A percentile compares a stretch with the other conserved stretches of the same genome.
phyloP scores from a whole-genome alignment of 176 grass and related monocot genomes.

The Carex pumila region DNA sequence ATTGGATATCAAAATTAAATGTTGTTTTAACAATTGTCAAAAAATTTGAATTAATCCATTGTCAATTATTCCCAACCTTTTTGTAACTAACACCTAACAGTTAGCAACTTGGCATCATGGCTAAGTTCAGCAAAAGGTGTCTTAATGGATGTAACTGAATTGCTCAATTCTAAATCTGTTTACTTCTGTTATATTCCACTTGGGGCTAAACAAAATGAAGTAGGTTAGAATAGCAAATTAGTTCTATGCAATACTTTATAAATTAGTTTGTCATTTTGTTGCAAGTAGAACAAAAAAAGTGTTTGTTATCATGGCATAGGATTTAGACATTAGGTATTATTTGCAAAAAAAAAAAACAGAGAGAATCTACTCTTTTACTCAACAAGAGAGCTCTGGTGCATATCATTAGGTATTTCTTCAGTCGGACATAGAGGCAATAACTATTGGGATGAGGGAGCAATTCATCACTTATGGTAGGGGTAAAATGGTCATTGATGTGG shows the following conservation, averaged over 20 bases:
- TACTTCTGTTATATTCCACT: background rate
- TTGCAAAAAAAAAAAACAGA: background rate
- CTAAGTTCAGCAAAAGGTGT: background rate
- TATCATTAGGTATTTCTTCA: constrained; percentile 71
- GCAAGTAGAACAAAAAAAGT: background rate
- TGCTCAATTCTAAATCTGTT: background rate
- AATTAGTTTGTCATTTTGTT: background rate
- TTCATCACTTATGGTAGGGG: constrained; percentile 51
- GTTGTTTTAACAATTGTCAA: background rate
- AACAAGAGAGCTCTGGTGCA: background rate
- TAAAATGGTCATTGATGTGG: constrained; percentile 42
- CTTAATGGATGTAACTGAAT: background rate
- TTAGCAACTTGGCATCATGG: background rate
- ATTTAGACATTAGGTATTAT: background rate
- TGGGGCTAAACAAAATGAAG: background rate
- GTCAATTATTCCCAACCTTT: background rate
- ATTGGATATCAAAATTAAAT: background rate
- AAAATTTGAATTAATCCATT: background rate
- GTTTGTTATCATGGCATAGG: background rate
- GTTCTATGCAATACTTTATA: background rate
- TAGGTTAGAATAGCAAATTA: background rate
- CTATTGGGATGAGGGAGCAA: constrained; percentile 57
- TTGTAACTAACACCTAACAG: background rate
- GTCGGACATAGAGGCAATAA: constrained; percentile 64
- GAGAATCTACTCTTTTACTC: background rate